Evolutionary conservation across 257 asterid species (phyloP), one percentile per base, ranked within the genome.

Genomic region (Galeopsis tetrahit): DNA sequence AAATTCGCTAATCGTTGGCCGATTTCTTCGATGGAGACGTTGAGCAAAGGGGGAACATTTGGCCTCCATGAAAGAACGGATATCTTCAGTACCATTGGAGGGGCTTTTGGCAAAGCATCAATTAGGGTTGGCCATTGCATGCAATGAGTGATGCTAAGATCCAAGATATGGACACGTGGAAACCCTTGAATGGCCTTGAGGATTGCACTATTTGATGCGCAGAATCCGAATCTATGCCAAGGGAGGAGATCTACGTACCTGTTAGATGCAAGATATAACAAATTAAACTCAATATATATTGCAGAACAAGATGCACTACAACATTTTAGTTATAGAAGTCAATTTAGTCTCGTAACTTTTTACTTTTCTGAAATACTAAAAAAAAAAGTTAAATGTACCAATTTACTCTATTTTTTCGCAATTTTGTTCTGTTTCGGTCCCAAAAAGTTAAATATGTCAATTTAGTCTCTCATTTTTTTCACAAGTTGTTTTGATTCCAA

Each of bases 71-170:
- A 85, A 17, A 86, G 84, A 21, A 87, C 87, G 0, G 94, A 81
- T 7, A 91, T 76, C 21, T 85, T 72, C 15, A 90, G 69, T 1
- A 15, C 8, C 32, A 55, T 11, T 0, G 90, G 97, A n/a, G 88
- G 84, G 42, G 79, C 84, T 35, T 85, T 87, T 10, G 88, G 86
- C 36, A 89, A 43, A 2, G 84, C 85, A 15, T 91, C 92, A 1
- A 91, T 89, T 2, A 91, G 83, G 17, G 96, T 89, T 1, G 96
- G 96, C 94, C 93, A 88, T 52, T 91, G 97, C 96, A 91, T 89
- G 80, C 97, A 88, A 60, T 88, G 83, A 14, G 96, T 90, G 66
- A 85, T 80, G 78, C 94, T 87, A 10, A 90, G 82, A 72, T 90
- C 96, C 77, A 90, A 63, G 6, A 90, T 80, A 51, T 90, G 97